These are phyloP conservation scores for Exsudoporus frostii DNA, from an alignment of 768 basidiomycete species.

Conservation along the genomic window DNA sequence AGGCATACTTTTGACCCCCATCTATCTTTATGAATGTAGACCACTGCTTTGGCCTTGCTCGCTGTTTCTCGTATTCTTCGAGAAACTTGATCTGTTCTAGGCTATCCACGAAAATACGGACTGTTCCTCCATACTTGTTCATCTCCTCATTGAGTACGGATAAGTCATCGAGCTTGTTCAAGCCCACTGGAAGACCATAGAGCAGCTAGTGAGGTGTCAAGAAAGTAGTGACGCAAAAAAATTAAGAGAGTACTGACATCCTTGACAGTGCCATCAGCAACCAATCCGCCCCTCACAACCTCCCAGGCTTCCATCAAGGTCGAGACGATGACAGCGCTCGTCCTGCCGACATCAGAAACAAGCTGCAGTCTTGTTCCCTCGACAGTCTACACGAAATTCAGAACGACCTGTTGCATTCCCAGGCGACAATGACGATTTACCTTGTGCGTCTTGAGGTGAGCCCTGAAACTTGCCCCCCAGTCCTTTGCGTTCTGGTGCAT, in stretches of 20 bases:
- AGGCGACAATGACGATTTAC: conserved; percentile 32
- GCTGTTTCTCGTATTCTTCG: conserved; percentile 53
- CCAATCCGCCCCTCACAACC: conserved; percentile 61
- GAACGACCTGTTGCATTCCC: neutral
- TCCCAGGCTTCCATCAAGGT: conserved; percentile 82
- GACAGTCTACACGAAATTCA: conserved; percentile 47
- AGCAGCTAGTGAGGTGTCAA: conserved; percentile 53
- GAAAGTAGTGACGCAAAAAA: neutral
- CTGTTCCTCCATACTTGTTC: conserved; percentile 48
- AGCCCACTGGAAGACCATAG: conserved; percentile 70
- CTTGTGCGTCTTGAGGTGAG: conserved; percentile 86
- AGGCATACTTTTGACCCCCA: conserved; percentile 66
- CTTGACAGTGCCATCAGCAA: conserved; percentile 69
- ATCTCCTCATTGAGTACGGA: conserved; percentile 56
- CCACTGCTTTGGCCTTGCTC: conserved; percentile 50
- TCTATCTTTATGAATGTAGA: conserved; percentile 81
- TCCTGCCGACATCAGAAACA: conserved; percentile 47
- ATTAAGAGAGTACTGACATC: conserved; percentile 53
- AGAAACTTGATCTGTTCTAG: conserved; percentile 66
- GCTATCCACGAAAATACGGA: conserved; percentile 75
- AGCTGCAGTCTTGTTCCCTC: conserved; percentile 76
- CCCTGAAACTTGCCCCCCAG: conserved; percentile 72
- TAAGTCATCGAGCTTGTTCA: conserved; percentile 72
- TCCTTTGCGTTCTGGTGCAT: conserved; percentile 67
- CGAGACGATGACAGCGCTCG: conserved; percentile 71